Percentiles rank a stretch among this genome's conserved stretches.
Conservation (phyloP, 2,329 filamentous ascomycete genomes). For the Pyrenophora tritici-repentis region DNA sequence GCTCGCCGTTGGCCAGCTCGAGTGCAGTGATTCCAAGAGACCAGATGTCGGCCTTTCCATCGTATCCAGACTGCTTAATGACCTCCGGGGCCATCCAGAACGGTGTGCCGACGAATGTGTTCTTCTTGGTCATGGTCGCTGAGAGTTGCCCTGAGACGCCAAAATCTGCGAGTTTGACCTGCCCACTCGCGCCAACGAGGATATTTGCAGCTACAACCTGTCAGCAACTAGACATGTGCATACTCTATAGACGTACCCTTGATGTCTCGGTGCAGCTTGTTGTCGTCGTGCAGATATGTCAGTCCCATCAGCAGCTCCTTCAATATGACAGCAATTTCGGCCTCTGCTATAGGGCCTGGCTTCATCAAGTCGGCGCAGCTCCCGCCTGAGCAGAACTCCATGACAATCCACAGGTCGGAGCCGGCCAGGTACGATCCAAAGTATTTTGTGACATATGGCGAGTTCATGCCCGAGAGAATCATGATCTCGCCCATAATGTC, state of each 20-base stretch:
- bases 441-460: conserved; percentile 96
- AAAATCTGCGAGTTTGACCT: conserved; percentile 97
- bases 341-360: conserved; percentile 86
- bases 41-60: conserved; percentile 98
- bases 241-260: conserved; percentile 68
- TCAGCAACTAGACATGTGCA: conserved; percentile 5
- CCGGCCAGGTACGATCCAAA: conserved; percentile 96
- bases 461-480: conserved; percentile 93
- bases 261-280: conserved; percentile 95
- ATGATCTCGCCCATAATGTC: conserved; percentile 99
- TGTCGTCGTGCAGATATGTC: conserved; percentile 91
- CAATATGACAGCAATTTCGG: conserved; percentile 96
- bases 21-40: conserved; percentile 93
- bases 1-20: conserved; percentile 88
- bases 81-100: conserved; percentile 99
- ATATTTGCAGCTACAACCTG: conserved; percentile 82
- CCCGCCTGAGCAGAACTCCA: conserved; percentile 98
- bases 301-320: conserved; percentile 86
- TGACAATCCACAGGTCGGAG: conserved; percentile 97
- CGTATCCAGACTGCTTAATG: conserved; percentile 97
- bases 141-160: conserved; percentile 95
- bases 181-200: conserved; percentile 83
- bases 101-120: conserved; percentile 95
- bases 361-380: conserved; percentile 97
- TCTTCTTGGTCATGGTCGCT: conserved; percentile 99